These are phyloP conservation scores for Globisporangium cystogenes DNA, from an alignment of 352 stramenopile species.

Conservation along the genomic window DNA sequence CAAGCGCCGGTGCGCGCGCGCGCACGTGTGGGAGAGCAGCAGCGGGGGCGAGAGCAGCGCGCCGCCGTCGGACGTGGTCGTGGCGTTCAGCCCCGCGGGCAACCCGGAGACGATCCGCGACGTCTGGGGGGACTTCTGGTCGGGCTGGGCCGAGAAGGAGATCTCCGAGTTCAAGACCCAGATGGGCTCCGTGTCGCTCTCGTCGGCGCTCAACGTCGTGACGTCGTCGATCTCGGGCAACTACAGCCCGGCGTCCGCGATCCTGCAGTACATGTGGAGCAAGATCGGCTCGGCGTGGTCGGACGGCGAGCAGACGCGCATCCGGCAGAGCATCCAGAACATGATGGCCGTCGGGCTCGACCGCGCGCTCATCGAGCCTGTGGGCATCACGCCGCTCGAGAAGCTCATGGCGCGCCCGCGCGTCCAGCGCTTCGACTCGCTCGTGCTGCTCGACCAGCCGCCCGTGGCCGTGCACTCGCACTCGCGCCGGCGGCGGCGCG, in stretches of 20 bases:
- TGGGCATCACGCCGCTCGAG: constrained; percentile 63
- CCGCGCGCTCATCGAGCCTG: constrained; percentile 61
- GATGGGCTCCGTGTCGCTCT: constrained; percentile 69
- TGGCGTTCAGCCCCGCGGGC: constrained; percentile 76
- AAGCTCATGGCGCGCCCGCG: constrained; percentile 58
- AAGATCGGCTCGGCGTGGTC: constrained; percentile 80
- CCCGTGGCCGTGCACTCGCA: constrained; percentile 40
- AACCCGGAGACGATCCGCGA: constrained; percentile 79
- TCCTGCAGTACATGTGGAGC: constrained; percentile 79
- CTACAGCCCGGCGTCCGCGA: constrained; percentile 64
- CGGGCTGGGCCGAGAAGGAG: constrained; percentile 79
- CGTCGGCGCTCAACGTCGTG: constrained; percentile 69
- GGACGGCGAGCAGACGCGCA: constrained; percentile 77
- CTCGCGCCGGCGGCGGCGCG: constrained; percentile 41
- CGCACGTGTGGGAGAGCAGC: constrained; percentile 77
- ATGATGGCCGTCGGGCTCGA: constrained; percentile 81
- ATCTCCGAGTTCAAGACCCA: constrained; percentile 75
- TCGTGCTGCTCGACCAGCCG: constrained; percentile 56
- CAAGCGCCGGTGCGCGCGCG: constrained; percentile 70
- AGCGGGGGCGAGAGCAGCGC: too few species aligned
- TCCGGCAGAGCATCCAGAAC: constrained; percentile 84
- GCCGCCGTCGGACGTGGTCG: constrained; percentile 64
- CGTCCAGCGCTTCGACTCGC: constrained; percentile 63
- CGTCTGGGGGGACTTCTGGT: constrained; percentile 85
- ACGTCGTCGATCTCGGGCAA: constrained; percentile 76